Conservation (phyloP, 495 filamentous ascomycete species). For the Aspergillus nidulans region DNA sequence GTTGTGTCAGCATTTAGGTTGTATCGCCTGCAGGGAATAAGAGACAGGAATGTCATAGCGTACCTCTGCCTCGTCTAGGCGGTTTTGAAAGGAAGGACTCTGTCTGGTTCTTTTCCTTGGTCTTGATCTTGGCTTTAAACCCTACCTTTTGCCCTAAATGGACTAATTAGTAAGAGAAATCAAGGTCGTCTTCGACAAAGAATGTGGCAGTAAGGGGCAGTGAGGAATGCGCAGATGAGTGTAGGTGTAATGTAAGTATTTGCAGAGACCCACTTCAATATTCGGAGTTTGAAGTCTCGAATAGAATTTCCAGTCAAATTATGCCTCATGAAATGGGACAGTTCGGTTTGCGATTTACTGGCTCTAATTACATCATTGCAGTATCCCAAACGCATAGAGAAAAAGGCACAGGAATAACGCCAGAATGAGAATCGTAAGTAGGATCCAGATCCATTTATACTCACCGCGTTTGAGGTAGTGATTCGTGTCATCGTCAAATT, state of each 20-base stretch:
- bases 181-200: not conserved
- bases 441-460: slow-evolving; percentile 30
- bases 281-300: not conserved
- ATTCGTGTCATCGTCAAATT: not conserved
- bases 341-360: slow-evolving; percentile 4
- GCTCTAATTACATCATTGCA: slow-evolving; percentile 24
- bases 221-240: slow-evolving; percentile 9
- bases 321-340: not conserved
- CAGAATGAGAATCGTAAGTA: slow-evolving; percentile 24
- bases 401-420: slow-evolving; percentile 33
- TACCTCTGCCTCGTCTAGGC: not conserved
- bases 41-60: not conserved
- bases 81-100: not conserved
- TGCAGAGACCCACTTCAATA: slow-evolving; percentile 1
- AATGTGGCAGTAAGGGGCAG: slow-evolving; percentile 16
- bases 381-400: slow-evolving; percentile 29
- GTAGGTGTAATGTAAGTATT: not conserved
- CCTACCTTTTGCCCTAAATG: not conserved
- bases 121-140: not conserved
- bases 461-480: slow-evolving; percentile 19
- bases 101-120: not conserved
- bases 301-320: not conserved
- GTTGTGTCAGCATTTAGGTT: too few species aligned
- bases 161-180: slow-evolving; percentile 1
- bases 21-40: not conserved